Evolutionary conservation across 2,329 filamentous ascomycete genomes (phyloP), one percentile per base, ranked within the genome.

Genomic region (Aspergillus eucalypticola): DNA sequence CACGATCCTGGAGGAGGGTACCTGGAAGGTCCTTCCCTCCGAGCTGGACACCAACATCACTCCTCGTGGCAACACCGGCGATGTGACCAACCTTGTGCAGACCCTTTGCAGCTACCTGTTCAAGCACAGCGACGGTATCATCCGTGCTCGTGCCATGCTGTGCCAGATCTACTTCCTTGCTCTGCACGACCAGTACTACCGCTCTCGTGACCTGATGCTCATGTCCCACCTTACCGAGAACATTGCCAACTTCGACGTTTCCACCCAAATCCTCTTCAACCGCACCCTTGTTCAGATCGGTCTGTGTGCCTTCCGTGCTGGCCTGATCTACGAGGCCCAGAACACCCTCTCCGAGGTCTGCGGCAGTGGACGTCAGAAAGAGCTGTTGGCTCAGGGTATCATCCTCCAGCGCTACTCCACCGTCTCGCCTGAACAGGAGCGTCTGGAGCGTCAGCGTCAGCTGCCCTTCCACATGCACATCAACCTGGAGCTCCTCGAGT

Each of bases 391-490:
- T 41, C 95, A 99, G 80, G 96, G 95, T 77, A 92, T 99, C 64
- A 96, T 98, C 84, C 95, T 99, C 77, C 95, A 99, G 82, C 88
- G 95, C 69, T 99, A 93, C 82, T 94, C 87, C 71, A 93, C 96
- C 73, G 95, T 99, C 63, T 95, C 93, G 38, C 95, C 95, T 17
- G 95, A 99, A 80, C 95, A 99, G 80, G 95, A 99, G 82, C 91
- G 94, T 67, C 86, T 98, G 41, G 95, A 99, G 83, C 91, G 95
- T 76, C 94, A 98, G 81, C 89, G 95, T 71, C 95, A 99, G 81
- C 86, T 99, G 68, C 95, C 95, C 39, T 99, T 99, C 88, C 95
- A 99, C 83, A 97, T 99, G 92, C 95, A 99, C 85, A 99, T 99
- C 84, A 99, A 99, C 84, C 86, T 99, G 55, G 95, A 99, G 79